Evolutionary conservation across 805 yeast species (phyloP).

Genomic region (Zygosaccharomyces lentus): DNA sequence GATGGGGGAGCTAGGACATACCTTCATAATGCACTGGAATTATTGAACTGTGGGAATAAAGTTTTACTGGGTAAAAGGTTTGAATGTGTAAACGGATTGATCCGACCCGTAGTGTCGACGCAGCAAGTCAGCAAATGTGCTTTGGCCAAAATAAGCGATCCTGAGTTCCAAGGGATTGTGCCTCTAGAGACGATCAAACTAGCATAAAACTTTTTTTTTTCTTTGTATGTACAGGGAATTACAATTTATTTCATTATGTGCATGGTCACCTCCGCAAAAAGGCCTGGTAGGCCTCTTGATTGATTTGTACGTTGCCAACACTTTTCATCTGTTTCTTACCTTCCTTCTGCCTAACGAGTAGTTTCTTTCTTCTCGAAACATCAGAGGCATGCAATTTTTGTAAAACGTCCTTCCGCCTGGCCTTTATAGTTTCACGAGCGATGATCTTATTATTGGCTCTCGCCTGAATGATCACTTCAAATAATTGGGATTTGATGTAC

Average conservation of each 20-base stretch:
- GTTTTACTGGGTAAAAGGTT: slow-evolving; percentile 38
- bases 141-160: slow-evolving; percentile 50
- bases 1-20: slow-evolving; percentile 20
- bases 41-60: slow-evolving; percentile 44
- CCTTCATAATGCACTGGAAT: slow-evolving; percentile 41
- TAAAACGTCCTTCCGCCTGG: slow-evolving; percentile 90
- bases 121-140: slow-evolving; percentile 62
- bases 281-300: slow-evolving; percentile 85
- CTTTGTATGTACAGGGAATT: neutral
- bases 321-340: slow-evolving; percentile 78
- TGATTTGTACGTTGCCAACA: slow-evolving; percentile 71
- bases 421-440: slow-evolving; percentile 91
- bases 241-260: slow-evolving; percentile 1
- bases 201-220: neutral
- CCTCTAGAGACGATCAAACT: slow-evolving; percentile 43
- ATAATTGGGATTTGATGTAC: slow-evolving; percentile 74
- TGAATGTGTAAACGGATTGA: slow-evolving; percentile 41
- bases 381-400: slow-evolving; percentile 93
- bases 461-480: slow-evolving; percentile 92
- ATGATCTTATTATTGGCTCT: slow-evolving; percentile 71
- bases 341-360: slow-evolving; percentile 83
- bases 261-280: slow-evolving; percentile 45
- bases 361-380: slow-evolving; percentile 81
- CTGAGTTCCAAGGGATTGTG: slow-evolving; percentile 52
- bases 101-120: slow-evolving; percentile 63